Percentiles rank a stretch among this genome's conserved stretches.
phyloP scores from a whole-genome alignment of 1,139 yeast genomes.

The Geotrichum australiense region DNA sequence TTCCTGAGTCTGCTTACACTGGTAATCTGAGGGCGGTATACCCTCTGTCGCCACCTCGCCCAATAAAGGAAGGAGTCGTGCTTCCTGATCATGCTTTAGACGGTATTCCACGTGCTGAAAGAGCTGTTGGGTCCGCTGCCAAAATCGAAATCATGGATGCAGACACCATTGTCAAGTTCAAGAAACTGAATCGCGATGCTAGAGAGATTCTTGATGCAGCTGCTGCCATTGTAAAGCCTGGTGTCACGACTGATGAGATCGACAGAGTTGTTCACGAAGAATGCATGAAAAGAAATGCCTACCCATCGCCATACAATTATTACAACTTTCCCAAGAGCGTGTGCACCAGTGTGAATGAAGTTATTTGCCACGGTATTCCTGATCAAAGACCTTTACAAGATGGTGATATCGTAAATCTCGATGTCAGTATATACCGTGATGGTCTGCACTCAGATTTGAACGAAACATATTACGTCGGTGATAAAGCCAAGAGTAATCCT shows the following conservation, averaged over 20 bases:
- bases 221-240: slow-evolving; percentile 77
- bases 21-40: slow-evolving; percentile 74
- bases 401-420: slow-evolving; percentile 92
- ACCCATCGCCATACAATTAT: slow-evolving; percentile 94
- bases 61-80: slow-evolving; percentile 62
- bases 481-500: slow-evolving; percentile 65
- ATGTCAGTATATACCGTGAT: slow-evolving; percentile 73
- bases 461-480: slow-evolving; percentile 96
- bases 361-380: slow-evolving; percentile 96
- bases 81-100: slow-evolving; percentile 79
- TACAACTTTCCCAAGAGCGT: slow-evolving; percentile 89
- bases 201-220: slow-evolving; percentile 84
- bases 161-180: slow-evolving; percentile 65
- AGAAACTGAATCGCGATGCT: slow-evolving; percentile 66
- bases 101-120: slow-evolving; percentile 77
- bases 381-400: slow-evolving; percentile 79
- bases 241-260: slow-evolving; percentile 88
- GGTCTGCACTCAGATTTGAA: slow-evolving; percentile 94
- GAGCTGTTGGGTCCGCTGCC: slow-evolving; percentile 61
- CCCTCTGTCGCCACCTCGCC: slow-evolving; percentile 68
- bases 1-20: slow-evolving; percentile 65
- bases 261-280: slow-evolving; percentile 84
- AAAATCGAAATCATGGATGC: slow-evolving; percentile 55
- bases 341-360: slow-evolving; percentile 91
- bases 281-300: slow-evolving; percentile 80